These are phyloP conservation scores for Piper betle DNA, from an alignment of 164 flowering plant species.

Conservation along the genomic window DNA sequence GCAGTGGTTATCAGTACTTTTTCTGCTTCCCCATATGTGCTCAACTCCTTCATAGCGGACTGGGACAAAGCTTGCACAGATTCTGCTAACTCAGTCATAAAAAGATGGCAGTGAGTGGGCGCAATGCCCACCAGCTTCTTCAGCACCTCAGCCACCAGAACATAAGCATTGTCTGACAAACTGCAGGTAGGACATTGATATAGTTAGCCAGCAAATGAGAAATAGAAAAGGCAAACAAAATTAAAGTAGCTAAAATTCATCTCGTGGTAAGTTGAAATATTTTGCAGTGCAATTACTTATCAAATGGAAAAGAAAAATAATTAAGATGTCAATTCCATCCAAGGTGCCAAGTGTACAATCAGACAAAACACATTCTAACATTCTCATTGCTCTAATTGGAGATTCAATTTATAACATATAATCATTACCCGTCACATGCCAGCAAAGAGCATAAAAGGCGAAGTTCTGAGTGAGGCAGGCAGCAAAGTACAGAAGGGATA, in stretches of 20 bases:
- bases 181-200: constrained; percentile 18
- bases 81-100: constrained; percentile 60
- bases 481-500: constrained; percentile 26
- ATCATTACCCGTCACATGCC: constrained; percentile 75
- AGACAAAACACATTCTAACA: neutral
- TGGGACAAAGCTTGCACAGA: constrained; percentile 52
- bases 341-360: too few relatives aligned
- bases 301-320: too few relatives aligned
- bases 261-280: too few relatives aligned
- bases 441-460: constrained; percentile 84
- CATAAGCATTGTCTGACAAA: constrained; percentile 82
- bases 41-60: constrained; percentile 70
- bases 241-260: neutral
- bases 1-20: constrained; percentile 78
- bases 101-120: constrained; percentile 49
- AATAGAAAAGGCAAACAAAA: neutral
- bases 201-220: constrained; percentile 5
- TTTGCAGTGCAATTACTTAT: too few relatives aligned
- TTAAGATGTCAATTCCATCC: too few relatives aligned
- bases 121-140: constrained; percentile 77
- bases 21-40: constrained; percentile 51
- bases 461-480: constrained; percentile 68
- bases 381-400: neutral
- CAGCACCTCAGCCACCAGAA: constrained; percentile 69
- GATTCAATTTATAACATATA: neutral